Evolutionary conservation across 495 filamentous ascomycete genomes (phyloP).

Genomic region (Aspergillus indologenus): DNA sequence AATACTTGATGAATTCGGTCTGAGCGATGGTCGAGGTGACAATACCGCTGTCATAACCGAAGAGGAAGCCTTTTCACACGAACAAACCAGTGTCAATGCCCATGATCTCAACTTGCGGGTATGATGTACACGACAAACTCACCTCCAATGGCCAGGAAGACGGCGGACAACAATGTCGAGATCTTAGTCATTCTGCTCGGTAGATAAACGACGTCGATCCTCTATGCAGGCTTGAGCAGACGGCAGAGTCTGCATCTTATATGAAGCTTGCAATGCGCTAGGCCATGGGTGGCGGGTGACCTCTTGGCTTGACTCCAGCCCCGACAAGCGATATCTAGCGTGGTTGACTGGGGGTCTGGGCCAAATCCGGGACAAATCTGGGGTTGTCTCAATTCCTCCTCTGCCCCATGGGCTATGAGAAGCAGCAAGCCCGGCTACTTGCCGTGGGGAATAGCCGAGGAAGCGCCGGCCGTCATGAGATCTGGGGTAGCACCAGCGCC

Average conservation of each 20-base stretch:
- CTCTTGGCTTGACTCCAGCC: neutral
- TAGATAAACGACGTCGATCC: neutral
- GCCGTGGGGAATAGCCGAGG: neutral
- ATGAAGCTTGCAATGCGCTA: neutral
- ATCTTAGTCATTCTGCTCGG: neutral
- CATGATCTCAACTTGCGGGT: no score
- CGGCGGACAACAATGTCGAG: neutral
- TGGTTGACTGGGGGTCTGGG: neutral
- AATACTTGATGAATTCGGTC: conserved; percentile 37
- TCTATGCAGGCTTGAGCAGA: neutral
- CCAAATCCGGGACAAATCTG: neutral
- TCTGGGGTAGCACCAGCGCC: neutral
- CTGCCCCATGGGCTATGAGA: neutral
- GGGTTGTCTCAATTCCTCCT: neutral
- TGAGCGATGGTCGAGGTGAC: conserved; percentile 8
- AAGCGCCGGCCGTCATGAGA: neutral
- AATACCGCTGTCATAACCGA: conserved; percentile 10
- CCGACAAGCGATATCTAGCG: neutral
- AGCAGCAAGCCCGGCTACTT: neutral
- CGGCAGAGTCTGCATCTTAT: neutral
- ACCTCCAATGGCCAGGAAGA: neutral
- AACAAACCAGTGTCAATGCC: no score
- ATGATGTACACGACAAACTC: neutral
- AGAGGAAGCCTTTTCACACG: conserved; percentile 1
- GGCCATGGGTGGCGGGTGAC: neutral